Evolutionary conservation across 495 filamentous ascomycete genomes (phyloP).

Genomic region (Extremus antarcticus): DNA sequence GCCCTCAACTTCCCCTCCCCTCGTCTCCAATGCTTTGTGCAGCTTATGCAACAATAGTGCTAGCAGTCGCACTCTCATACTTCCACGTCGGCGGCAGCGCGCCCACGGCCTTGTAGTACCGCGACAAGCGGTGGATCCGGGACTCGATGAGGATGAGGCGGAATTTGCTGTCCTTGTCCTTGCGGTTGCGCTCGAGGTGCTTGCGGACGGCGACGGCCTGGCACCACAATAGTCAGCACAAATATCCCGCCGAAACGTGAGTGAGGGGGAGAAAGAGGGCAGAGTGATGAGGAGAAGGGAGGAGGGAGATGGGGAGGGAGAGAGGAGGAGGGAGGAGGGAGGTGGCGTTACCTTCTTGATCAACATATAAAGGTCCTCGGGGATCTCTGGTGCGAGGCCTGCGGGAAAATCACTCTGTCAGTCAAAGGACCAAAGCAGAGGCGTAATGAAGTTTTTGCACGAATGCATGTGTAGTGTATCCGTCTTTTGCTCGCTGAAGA

Average conservation of each 20-base stretch:
- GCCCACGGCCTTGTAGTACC: constrained; percentile 98
- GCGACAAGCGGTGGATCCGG: constrained; percentile 94
- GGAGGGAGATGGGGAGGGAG: neutral
- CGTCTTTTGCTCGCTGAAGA: constrained; percentile 12
- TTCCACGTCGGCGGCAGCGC: constrained; percentile 97
- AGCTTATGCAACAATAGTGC: constrained; percentile 48
- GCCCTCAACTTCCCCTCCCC: too few relatives aligned
- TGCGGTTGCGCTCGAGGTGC: constrained; percentile 99
- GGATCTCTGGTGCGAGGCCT: constrained; percentile 96
- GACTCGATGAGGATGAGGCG: constrained; percentile 99
- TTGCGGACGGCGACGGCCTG: constrained; percentile 99
- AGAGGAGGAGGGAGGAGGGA: neutral
- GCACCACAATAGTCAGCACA: too few relatives aligned
- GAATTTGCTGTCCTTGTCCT: constrained; percentile 99
- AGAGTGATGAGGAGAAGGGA: neutral
- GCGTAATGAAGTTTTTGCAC: constrained; percentile 38
- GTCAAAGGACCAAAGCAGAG: constrained; percentile 93
- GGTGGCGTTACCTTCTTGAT: constrained; percentile 77
- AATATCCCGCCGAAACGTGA: too few relatives aligned
- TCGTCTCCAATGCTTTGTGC: too few relatives aligned
- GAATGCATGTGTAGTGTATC: constrained; percentile 23
- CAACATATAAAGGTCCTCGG: constrained; percentile 95
- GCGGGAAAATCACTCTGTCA: constrained; percentile 80
- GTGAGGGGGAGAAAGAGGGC: too few relatives aligned
- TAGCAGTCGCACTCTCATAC: constrained; percentile 53